phyloP scores from a whole-genome alignment of 1,284 basidiomycete genomes.

The Austroboletus niveus region DNA sequence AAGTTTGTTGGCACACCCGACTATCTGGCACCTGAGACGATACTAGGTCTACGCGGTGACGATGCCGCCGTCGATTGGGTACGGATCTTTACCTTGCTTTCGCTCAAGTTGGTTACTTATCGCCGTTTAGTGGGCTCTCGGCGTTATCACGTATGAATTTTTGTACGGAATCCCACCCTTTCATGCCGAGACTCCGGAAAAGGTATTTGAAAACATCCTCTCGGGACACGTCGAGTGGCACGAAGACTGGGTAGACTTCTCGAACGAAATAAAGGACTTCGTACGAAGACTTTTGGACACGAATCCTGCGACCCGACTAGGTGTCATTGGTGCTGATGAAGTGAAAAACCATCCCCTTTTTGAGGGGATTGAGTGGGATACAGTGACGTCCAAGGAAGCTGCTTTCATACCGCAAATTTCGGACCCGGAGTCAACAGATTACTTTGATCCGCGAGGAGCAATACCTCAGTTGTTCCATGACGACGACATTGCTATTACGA shows the following conservation, averaged over 20 bases:
- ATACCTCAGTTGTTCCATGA: slow-evolving; percentile 87
- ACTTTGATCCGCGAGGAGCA: slow-evolving; percentile 96
- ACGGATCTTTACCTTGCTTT: slow-evolving; percentile 28
- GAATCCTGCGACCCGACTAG: slow-evolving; percentile 80
- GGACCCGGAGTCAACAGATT: slow-evolving; percentile 98
- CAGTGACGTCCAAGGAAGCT: slow-evolving; percentile 84
- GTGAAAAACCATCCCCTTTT: slow-evolving; percentile 95
- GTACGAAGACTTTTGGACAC: slow-evolving; percentile 87
- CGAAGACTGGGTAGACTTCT: slow-evolving; percentile 88
- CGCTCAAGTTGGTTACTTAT: slow-evolving; percentile 13
- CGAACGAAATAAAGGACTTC: slow-evolving; percentile 86
- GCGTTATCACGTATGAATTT: slow-evolving; percentile 98
- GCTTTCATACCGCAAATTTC: slow-evolving; percentile 95
- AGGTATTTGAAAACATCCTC: slow-evolving; percentile 98
- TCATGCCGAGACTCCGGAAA: slow-evolving; percentile 95
- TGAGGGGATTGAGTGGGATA: slow-evolving; percentile 89
- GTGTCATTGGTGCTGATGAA: slow-evolving; percentile 87
- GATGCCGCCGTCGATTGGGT: slow-evolving; percentile 98
- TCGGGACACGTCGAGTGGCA: slow-evolving; percentile 97
- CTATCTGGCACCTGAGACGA: slow-evolving; percentile 95
- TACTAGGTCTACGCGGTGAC: slow-evolving; percentile 93
- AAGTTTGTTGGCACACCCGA: slow-evolving; percentile 97
- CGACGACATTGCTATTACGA: slow-evolving; percentile 64
- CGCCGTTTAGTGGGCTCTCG: slow-evolving; percentile 83
- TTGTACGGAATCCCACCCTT: slow-evolving; percentile 97